Base-by-base conservation (phyloP, 1,284 basidiomycete genomes). In the Sanguinoderma infundibulare region DNA sequence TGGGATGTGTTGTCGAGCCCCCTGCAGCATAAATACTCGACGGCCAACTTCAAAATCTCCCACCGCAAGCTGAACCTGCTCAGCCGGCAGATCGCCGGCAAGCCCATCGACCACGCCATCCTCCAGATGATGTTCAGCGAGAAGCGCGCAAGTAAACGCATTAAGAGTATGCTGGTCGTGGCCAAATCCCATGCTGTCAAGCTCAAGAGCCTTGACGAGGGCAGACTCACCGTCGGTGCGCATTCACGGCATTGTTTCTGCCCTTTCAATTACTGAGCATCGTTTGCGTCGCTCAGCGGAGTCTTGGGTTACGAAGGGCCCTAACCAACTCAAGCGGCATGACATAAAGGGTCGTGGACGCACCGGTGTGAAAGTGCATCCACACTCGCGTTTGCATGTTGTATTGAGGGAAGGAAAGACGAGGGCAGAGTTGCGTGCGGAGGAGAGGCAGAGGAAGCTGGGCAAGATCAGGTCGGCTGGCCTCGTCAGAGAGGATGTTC, bases 111-210 rank as follows among this genome's bases (percentile, higher is more conserved):
- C 77, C 89, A 92, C 72, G 96, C 97, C 28, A 96, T 99, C 72
- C 79, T 98, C 55, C 97, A 99, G 74, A 97, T 98, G 92, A 87
- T 93, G 73, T 98, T 98, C 76, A 92, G 90, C 68, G 89, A 96
- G 75, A 98, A 98, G 78, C 85, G 95, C 15, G 94, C 92, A 10
- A 90, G 93, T 60, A 85, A 82, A 49, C 87, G 94, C 64, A 87
- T 99, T 60, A 90, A 95, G 84, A 92, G 89, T 68, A 96, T 96
- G 82, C 83, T 98, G 50, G 90, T 87, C 5, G 84, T 94, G 4
- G 96, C 96, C 9, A 90, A 94, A 71, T 88, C 95, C 70, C 94
- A 97, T 72, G 97, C 96, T 0, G 77, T 79, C 34, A 82, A 86
- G 44, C 87, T 91, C 70, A 97, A 97, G 78, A 87, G 86, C 28